phyloP scores from a whole-genome alignment of 2,329 filamentous ascomycete species.

The Penicillium sp. region DNA sequence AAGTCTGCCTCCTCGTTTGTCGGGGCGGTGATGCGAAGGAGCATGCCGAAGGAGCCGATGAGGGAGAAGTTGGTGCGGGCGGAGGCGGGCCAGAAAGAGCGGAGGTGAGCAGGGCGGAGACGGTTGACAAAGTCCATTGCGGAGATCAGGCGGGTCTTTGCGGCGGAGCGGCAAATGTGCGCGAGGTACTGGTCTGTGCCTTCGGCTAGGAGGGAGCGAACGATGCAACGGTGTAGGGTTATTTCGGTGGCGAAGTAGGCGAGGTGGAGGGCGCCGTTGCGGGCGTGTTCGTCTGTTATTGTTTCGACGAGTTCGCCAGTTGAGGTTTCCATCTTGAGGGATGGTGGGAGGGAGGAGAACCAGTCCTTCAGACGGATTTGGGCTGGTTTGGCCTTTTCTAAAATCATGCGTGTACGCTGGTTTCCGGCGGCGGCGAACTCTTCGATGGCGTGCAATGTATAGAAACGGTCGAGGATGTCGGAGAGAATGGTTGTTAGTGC shows the following conservation, averaged over 20 bases:
- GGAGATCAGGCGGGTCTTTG: slow-evolving; percentile 89
- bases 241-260: slow-evolving; percentile 95
- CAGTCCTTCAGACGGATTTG: slow-evolving; percentile 55
- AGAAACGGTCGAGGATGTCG: slow-evolving; percentile 54
- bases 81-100: slow-evolving; percentile 73
- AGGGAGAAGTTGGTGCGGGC: slow-evolving; percentile 75
- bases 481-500: slow-evolving; percentile 53
- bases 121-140: slow-evolving; percentile 98
- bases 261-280: slow-evolving; percentile 74
- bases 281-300: slow-evolving; percentile 42
- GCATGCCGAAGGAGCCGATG: slow-evolving; percentile 87
- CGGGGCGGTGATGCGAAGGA: slow-evolving; percentile 86
- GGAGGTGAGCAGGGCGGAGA: slow-evolving; percentile 78
- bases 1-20: slow-evolving; percentile 88
- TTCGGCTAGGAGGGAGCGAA: slow-evolving; percentile 67
- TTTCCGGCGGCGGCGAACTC: slow-evolving; percentile 44
- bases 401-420: slow-evolving; percentile 51
- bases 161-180: slow-evolving; percentile 89
- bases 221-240: slow-evolving; percentile 85
- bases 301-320: slow-evolving; percentile 47
- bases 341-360: slow-evolving; percentile 51
- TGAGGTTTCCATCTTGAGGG: slow-evolving; percentile 51
- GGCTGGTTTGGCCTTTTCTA: slow-evolving; percentile 55
- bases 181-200: slow-evolving; percentile 74
- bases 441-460: slow-evolving; percentile 51